Conservation (phyloP, 495 filamentous ascomycete genomes). For the Penicillium canescens region DNA sequence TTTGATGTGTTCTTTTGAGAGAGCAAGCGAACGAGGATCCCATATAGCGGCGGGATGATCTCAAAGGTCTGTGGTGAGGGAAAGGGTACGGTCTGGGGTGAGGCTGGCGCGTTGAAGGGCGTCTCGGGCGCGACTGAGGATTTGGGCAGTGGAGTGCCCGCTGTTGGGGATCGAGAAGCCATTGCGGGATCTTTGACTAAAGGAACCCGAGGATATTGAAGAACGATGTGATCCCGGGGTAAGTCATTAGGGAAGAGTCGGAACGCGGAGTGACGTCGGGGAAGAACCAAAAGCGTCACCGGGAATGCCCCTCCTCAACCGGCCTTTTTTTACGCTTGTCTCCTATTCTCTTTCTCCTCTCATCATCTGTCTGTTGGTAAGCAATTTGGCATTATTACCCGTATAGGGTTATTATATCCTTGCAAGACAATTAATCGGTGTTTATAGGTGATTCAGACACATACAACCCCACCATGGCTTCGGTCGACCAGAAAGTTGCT, state of each 20-base stretch:
- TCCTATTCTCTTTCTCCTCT: constrained; percentile 23
- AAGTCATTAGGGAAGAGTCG: constrained; percentile 43
- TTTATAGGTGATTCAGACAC: constrained; percentile 21
- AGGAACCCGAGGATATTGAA: constrained; percentile 17
- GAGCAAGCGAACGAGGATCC: constrained; percentile 73
- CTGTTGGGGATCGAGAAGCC: constrained; percentile 41
- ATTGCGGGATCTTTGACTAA: constrained; percentile 23
- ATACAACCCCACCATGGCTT: constrained; percentile 58
- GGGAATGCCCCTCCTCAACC: constrained; percentile 44
- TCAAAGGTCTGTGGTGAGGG: constrained; percentile 69
- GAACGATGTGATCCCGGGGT: constrained; percentile 21
- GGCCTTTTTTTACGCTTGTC: constrained; percentile 23
- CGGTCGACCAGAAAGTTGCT: constrained; percentile 88
- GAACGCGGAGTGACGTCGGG: constrained; percentile 38
- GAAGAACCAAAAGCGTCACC: constrained; percentile 43
- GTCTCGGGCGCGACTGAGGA: constrained; percentile 43
- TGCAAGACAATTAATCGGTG: constrained; percentile 26
- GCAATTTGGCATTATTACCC: not conserved
- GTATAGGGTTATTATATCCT: not conserved
- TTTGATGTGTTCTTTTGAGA: constrained; percentile 24
- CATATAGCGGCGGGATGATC: constrained; percentile 77
- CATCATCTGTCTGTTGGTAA: constrained; percentile 27
- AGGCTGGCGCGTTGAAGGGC: constrained; percentile 39
- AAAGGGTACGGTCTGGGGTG: constrained; percentile 52
- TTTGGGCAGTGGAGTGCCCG: constrained; percentile 39